Base-by-base conservation (phyloP, 306 rosid species). In the Cyclanthera cordifolia region DNA sequence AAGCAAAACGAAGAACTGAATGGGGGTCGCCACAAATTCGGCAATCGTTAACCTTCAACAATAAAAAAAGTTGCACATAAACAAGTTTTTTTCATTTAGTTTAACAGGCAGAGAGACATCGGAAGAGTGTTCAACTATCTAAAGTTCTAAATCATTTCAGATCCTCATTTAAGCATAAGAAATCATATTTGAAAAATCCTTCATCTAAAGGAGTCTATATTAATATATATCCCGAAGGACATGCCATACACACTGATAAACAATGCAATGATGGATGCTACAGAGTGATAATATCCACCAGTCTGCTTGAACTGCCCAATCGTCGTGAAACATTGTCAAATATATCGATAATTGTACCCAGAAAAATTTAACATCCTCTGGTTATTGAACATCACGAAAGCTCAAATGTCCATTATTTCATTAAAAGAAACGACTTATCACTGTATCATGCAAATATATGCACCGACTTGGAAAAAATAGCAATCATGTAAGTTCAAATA, bases 1-100 rank as follows among this genome's bases (percentile, higher is more conserved):
- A 92, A 52, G 98, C 98, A 86, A 92, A 92, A 77, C 98, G 98
- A 61, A 92, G 96, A 68, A 89, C 82, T 43, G 98, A 92, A 76
- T 92, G 98, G 5, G 98, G 96, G 70, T 92, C 98, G 14, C 98
- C 96, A 75, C 98, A 92, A 79, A 89, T 84, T 75, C 98, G 90
- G 79, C 98, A 92, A 76, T 92, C 98, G 48, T 85, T 86, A 61
- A 92, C 98, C 98, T 92, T 84, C 80, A 37, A 37, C n/a, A 27
- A 47, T 57, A 51, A 58, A 69, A 69, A 73, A 53, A 53, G 54
- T 57, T 6, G 69, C 71, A 77, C 63, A 28, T 27, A 50, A 50
- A 17, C 46, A 52, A 68, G 4, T 3, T 24, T 24, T 21, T n/a
- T 46, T 17, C 0, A 46, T 45, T 23, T 27, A 8, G 19, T 34